phyloP scores from a whole-genome alignment of 164 flowering plant genomes.

The Litsea cubeba region DNA sequence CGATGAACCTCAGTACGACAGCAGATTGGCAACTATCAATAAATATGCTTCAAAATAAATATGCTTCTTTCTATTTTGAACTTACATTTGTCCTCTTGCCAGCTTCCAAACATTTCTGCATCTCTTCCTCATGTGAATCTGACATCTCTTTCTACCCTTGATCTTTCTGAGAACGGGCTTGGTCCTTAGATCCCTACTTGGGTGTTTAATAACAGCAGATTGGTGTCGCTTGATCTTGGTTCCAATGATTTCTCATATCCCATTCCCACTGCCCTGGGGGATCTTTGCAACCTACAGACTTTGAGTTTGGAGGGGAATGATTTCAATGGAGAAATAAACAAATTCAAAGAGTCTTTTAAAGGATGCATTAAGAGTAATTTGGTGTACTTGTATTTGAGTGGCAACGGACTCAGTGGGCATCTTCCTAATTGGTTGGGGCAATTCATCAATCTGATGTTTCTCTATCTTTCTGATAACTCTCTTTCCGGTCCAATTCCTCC shows the following conservation, averaged over 20 bases:
- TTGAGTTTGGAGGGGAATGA: not conserved
- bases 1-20: not conserved
- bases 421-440: no score
- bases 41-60: no score
- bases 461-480: no score
- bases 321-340: not conserved
- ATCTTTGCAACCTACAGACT: not conserved
- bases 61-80: not conserved
- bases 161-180: not conserved
- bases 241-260: not conserved
- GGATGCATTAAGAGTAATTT: not conserved
- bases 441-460: not conserved
- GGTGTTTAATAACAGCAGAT: not conserved
- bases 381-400: not conserved
- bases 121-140: slow-evolving; percentile 3
- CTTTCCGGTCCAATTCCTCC: no score
- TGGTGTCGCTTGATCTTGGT: not conserved
- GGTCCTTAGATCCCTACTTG: not conserved
- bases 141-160: not conserved
- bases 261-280: not conserved
- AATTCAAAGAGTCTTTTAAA: not conserved
- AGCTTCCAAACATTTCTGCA: not conserved
- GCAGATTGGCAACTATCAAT: not conserved
- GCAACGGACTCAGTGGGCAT: not conserved
- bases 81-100: not conserved